These are phyloP conservation scores for Phytopythium vexans DNA, from an alignment of 352 stramenopile species.

Conservation along the genomic window DNA sequence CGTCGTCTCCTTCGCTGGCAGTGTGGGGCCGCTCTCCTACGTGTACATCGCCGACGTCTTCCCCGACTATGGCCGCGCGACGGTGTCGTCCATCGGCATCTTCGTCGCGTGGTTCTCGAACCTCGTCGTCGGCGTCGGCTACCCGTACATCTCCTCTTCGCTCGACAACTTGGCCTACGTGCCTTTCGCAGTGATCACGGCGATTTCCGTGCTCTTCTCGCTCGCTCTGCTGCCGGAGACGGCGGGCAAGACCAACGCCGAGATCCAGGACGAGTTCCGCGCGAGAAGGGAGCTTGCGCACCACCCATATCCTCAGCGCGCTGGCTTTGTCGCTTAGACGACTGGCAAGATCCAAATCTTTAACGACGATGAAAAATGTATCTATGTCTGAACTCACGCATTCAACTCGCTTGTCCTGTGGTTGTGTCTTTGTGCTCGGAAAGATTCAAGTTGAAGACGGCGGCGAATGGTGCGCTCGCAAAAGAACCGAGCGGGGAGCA, in stretches of 20 bases:
- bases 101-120: slow-evolving; percentile 32
- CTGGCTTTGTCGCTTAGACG: no score
- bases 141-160: slow-evolving; percentile 37
- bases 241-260: slow-evolving; percentile 41
- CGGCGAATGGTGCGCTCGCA: no score
- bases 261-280: slow-evolving; percentile 49
- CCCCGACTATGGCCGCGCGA: slow-evolving; percentile 32
- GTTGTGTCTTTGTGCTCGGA: no score
- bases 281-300: no score
- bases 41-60: slow-evolving; percentile 47
- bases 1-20: slow-evolving; percentile 24
- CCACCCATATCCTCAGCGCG: no score
- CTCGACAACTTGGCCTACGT: slow-evolving; percentile 30
- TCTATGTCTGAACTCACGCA: no score
- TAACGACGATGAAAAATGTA: no score
- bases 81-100: slow-evolving; percentile 25
- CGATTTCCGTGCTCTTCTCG: slow-evolving; percentile 26
- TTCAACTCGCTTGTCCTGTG: no score
- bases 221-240: slow-evolving; percentile 37
- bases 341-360: no score
- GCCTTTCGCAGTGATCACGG: slow-evolving; percentile 24
- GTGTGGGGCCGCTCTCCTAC: slow-evolving; percentile 34
- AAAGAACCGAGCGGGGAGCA: no score
- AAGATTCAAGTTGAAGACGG: no score
- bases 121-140: slow-evolving; percentile 43